These are phyloP conservation scores for Theileria annulata DNA, from an alignment of 169 alveolate genomes.

Conservation along the genomic window DNA sequence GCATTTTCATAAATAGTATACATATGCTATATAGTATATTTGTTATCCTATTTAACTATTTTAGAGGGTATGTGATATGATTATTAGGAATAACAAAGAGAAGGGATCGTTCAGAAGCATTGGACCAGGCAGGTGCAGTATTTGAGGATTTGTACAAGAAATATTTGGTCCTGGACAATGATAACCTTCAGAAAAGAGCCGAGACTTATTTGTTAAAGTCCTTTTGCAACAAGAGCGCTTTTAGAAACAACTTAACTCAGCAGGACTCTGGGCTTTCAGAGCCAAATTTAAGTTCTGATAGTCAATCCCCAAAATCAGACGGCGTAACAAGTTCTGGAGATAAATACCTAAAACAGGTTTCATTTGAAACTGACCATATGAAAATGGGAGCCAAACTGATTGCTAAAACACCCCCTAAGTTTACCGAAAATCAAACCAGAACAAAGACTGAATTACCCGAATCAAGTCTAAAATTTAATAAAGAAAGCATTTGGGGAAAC, in stretches of 20 bases:
- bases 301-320: background rate
- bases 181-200: slow-evolving; percentile 9
- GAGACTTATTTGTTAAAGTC: slow-evolving; percentile 25
- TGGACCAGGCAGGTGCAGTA: slow-evolving; percentile 23
- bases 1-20: background rate
- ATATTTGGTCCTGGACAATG: slow-evolving; percentile 5
- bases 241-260: background rate
- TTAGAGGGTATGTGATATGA: no score
- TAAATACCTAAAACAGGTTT: background rate
- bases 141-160: slow-evolving; percentile 26
- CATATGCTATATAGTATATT: no score
- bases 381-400: background rate
- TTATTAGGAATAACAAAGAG: slow-evolving; percentile 5
- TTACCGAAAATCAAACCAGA: background rate
- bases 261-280: background rate
- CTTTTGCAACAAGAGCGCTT: background rate
- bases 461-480: no score
- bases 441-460: no score
- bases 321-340: background rate
- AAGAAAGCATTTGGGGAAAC: no score
- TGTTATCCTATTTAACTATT: no score
- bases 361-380: background rate
- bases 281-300: background rate
- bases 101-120: background rate
- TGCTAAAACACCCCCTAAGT: background rate